A percentile compares a stretch with the other conserved stretches of the same genome.
phyloP scores from a whole-genome alignment of 805 yeast genomes.

The Sporopachydermia lactativora region DNA sequence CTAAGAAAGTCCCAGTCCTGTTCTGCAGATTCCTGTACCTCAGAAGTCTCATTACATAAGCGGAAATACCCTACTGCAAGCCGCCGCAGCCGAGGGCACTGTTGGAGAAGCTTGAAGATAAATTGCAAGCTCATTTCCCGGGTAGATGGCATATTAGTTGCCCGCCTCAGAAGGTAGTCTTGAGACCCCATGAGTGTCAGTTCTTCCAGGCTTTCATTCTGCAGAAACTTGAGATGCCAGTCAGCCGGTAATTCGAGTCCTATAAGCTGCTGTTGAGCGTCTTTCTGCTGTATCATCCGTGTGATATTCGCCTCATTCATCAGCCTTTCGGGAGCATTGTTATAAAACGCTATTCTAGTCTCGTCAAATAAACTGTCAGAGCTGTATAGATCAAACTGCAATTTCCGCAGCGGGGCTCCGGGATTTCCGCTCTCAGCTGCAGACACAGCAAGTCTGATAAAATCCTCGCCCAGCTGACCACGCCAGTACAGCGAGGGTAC shows the following conservation, averaged over 20 bases:
- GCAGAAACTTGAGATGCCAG: neutral
- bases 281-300: too few species aligned
- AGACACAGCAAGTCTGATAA: too few species aligned
- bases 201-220: neutral
- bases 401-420: too few species aligned
- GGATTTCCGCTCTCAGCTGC: too few species aligned
- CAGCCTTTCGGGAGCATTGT: neutral
- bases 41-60: neutral
- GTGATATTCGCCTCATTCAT: neutral
- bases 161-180: neutral
- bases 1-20: neutral
- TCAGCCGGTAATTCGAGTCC: too few species aligned
- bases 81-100: neutral
- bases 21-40: neutral
- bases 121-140: neutral
- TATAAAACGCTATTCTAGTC: neutral
- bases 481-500: too few species aligned
- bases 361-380: neutral
- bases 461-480: too few species aligned
- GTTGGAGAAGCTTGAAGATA: neutral
- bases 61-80: neutral
- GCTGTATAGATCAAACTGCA: neutral
- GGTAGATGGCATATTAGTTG: neutral
- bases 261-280: too few species aligned
- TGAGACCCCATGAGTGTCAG: neutral